A percentile compares a stretch with the other conserved stretches of the same genome.
phyloP scores from a whole-genome alignment of 2,329 filamentous ascomycete genomes.

The Trichoderma sp. region DNA sequence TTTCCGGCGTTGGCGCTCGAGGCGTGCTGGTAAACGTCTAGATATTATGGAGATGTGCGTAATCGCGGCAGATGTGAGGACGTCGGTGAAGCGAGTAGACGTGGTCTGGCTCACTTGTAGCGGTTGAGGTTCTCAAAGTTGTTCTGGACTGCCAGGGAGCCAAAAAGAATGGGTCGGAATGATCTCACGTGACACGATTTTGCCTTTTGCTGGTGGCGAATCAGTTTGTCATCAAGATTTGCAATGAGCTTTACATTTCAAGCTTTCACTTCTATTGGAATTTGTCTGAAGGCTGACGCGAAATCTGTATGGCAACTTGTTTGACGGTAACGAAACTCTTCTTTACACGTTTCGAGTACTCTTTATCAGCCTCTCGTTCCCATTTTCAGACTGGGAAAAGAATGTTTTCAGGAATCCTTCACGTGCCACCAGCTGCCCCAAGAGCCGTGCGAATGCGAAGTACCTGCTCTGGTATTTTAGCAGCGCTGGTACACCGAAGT shows the following conservation, averaged over 20 bases:
- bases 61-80: not conserved
- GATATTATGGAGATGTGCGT: conserved; percentile 4
- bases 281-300: not conserved
- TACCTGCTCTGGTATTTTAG: not conserved
- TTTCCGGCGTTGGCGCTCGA: not conserved
- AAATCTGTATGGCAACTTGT: not conserved
- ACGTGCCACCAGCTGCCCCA: not conserved
- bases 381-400: not conserved
- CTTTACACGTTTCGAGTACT: not conserved
- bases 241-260: not conserved
- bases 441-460: not conserved
- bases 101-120: conserved; percentile 14
- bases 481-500: not conserved
- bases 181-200: conserved; percentile 33
- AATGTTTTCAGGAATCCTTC: not conserved
- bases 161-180: conserved; percentile 35
- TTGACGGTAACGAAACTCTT: not conserved
- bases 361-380: not conserved
- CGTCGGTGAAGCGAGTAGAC: conserved; percentile 3
- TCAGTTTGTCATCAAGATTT: conserved; percentile 3
- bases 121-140: conserved; percentile 32
- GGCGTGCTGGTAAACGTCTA: not conserved
- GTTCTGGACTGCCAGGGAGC: conserved; percentile 28
- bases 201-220: conserved; percentile 15
- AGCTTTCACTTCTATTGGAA: not conserved